Percentiles rank a stretch among this genome's conserved stretches.
phyloP scores from a whole-genome alignment of 1,139 yeast genomes.

The Yamadazyma conglobata region DNA sequence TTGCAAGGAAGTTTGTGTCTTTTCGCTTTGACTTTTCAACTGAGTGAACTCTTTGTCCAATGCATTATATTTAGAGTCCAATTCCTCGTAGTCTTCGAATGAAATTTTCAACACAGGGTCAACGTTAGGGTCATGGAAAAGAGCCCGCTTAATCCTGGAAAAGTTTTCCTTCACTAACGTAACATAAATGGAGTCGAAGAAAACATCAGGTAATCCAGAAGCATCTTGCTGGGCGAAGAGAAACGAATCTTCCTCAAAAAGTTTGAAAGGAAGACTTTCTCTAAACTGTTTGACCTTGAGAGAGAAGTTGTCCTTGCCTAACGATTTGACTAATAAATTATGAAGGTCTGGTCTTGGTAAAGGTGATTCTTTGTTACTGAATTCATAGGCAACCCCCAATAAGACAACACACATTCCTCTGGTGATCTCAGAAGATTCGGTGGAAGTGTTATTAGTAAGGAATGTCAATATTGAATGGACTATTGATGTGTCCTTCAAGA shows the following conservation, averaged over 20 bases:
- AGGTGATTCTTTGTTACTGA: conserved; percentile 71
- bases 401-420: conserved; percentile 75
- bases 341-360: conserved; percentile 63
- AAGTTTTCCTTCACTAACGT: conserved; percentile 67
- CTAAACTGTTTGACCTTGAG: conserved; percentile 71
- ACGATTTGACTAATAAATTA: conserved; percentile 56
- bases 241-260: conserved; percentile 46
- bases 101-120: conserved; percentile 70
- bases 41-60: conserved; percentile 24
- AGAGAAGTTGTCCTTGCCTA: conserved; percentile 80
- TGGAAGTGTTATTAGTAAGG: conserved; percentile 57
- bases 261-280: conserved; percentile 52
- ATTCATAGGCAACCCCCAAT: conserved; percentile 79
- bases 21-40: conserved; percentile 23
- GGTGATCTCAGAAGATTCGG: conserved; percentile 56
- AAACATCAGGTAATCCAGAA: conserved; percentile 85
- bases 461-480: conserved; percentile 67
- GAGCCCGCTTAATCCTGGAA: conserved; percentile 63
- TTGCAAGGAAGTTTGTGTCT: conserved; percentile 26
- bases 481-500: conserved; percentile 63
- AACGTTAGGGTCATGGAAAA: conserved; percentile 68
- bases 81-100: conserved; percentile 65
- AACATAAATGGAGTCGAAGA: conserved; percentile 64
- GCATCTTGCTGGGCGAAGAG: conserved; percentile 47
- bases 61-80: conserved; percentile 40